A percentile compares a stretch with the other conserved stretches of the same genome.
phyloP scores from a whole-genome alignment of 495 filamentous ascomycete genomes.

The Cairneyella variabilis region DNA sequence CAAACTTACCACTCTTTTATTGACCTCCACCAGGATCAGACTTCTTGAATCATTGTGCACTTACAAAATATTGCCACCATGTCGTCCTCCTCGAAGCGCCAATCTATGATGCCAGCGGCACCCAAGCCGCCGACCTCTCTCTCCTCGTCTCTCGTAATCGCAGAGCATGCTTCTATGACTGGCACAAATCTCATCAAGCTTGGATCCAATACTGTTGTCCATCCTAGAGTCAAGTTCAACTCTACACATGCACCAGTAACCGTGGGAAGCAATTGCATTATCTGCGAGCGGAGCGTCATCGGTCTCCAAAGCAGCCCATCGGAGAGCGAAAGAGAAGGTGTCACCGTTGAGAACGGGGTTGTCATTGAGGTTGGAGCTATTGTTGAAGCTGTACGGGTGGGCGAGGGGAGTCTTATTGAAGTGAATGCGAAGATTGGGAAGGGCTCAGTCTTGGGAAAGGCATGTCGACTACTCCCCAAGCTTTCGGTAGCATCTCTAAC shows the following conservation, averaged over 20 bases:
- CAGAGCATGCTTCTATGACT: conserved; percentile 68
- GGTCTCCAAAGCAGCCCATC: conserved; percentile 36
- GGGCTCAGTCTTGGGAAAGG: conserved; percentile 61
- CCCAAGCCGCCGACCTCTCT: conserved; percentile 67
- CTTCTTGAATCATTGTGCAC: no score
- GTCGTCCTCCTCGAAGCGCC: conserved; percentile 45
- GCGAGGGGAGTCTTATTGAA: conserved; percentile 60
- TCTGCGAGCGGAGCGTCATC: conserved; percentile 68
- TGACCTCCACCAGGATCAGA: neutral
- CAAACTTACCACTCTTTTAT: neutral
- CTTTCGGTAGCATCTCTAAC: conserved; percentile 3
- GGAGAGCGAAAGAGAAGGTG: conserved; percentile 22
- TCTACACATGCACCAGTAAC: conserved; percentile 64
- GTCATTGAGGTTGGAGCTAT: conserved; percentile 58
- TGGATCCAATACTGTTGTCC: conserved; percentile 69
- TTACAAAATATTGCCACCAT: no score
- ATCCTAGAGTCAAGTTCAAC: conserved; percentile 72
- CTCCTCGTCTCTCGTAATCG: conserved; percentile 65
- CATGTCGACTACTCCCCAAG: conserved; percentile 30
- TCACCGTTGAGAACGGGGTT: conserved; percentile 53
- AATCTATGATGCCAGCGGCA: conserved; percentile 44
- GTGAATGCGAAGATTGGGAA: conserved; percentile 56
- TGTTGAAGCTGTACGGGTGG: conserved; percentile 58
- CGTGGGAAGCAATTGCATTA: conserved; percentile 69
- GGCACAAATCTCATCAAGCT: conserved; percentile 71